A percentile compares a stretch with the other conserved stretches of the same genome.
Conservation (phyloP, 805 yeast genomes). For the Wickerhamomyces bovis region DNA sequence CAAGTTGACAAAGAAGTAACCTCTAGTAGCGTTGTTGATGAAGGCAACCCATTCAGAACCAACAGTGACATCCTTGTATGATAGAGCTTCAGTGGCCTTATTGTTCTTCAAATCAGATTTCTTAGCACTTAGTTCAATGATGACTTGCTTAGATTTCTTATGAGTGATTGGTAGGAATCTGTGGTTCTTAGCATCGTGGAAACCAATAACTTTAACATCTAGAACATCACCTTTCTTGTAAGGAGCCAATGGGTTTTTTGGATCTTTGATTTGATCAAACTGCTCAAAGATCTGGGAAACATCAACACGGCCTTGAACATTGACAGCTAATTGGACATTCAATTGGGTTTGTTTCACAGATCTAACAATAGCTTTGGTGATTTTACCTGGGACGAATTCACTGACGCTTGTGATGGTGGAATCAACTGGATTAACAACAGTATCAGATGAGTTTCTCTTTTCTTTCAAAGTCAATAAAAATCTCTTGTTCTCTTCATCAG, state of each 20-base stretch:
- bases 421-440: constrained; percentile 57
- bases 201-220: constrained; percentile 67
- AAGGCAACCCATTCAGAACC: constrained; percentile 53
- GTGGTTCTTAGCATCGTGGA: constrained; percentile 64
- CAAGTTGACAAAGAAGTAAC: constrained; percentile 60
- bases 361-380: constrained; percentile 54
- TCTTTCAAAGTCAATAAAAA: constrained; percentile 60
- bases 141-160: constrained; percentile 45
- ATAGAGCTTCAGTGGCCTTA: constrained; percentile 24
- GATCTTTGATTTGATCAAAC: constrained; percentile 49
- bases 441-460: constrained; percentile 18
- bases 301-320: constrained; percentile 75
- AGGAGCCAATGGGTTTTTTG: constrained; percentile 48
- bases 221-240: constrained; percentile 55
- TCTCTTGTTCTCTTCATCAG: constrained; percentile 64
- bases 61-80: constrained; percentile 37
- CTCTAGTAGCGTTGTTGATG: constrained; percentile 58
- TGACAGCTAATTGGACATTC: constrained; percentile 69
- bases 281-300: constrained; percentile 60
- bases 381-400: constrained; percentile 54
- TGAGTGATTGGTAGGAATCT: constrained; percentile 62
- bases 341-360: constrained; percentile 68
- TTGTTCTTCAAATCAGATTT: constrained; percentile 32
- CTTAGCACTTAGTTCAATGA: constrained; percentile 60
- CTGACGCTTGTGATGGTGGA: constrained; percentile 36